A percentile compares a stretch with the other conserved stretches of the same genome.
Conservation (phyloP, 2,329 filamentous ascomycete species). For the Colletotrichum lindemuthianum region DNA sequence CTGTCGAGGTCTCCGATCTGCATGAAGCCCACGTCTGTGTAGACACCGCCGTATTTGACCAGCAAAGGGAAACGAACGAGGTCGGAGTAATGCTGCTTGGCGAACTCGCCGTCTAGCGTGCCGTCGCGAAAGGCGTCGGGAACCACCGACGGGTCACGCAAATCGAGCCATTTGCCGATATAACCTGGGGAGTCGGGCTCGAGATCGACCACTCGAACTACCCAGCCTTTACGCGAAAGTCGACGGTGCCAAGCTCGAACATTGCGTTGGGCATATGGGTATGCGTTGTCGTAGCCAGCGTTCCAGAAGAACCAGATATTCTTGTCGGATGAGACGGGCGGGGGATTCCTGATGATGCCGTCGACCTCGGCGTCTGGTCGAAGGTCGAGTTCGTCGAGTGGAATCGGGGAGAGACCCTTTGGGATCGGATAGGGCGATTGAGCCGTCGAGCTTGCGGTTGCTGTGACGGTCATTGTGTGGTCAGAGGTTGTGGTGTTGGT, state of each 20-base stretch:
- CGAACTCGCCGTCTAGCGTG: slow-evolving; percentile 59
- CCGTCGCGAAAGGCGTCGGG: slow-evolving; percentile 44
- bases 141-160: background rate
- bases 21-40: slow-evolving; percentile 66
- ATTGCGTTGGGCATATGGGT: slow-evolving; percentile 49
- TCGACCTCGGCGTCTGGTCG: slow-evolving; percentile 46
- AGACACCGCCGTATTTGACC: slow-evolving; percentile 66
- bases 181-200: slow-evolving; percentile 5
- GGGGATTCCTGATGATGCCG: slow-evolving; percentile 40
- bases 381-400: slow-evolving; percentile 38
- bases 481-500: too few species aligned
- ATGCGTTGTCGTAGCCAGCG: slow-evolving; percentile 48
- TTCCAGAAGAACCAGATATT: slow-evolving; percentile 60
- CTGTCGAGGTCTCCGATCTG: slow-evolving; percentile 66
- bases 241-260: slow-evolving; percentile 54
- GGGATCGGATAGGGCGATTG: slow-evolving; percentile 3
- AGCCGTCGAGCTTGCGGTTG: too few species aligned
- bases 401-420: background rate
- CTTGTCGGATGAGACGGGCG: slow-evolving; percentile 49
- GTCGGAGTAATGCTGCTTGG: slow-evolving; percentile 65
- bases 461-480: too few species aligned
- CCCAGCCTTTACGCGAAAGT: slow-evolving; percentile 48
- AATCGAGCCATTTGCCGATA: slow-evolving; percentile 15
- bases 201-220: slow-evolving; percentile 50
- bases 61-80: slow-evolving; percentile 67